Conservation (phyloP, 495 filamentous ascomycete species). For the Barbatosphaeria neglecta region DNA sequence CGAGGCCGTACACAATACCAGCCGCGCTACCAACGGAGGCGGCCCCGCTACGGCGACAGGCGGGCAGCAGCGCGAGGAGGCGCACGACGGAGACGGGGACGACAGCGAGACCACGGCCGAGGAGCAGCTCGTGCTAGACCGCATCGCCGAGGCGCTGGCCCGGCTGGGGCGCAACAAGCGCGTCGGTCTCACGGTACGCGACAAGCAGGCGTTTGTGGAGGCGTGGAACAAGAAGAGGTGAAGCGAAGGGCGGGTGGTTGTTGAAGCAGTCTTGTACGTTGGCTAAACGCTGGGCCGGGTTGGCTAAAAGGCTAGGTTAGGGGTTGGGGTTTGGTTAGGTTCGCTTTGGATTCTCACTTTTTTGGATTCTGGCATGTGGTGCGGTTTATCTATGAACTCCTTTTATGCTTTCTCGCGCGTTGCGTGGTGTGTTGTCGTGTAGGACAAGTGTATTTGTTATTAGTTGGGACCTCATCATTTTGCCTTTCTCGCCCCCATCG, state of each 20-base stretch:
- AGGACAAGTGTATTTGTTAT: too few species aligned
- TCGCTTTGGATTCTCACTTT: too few species aligned
- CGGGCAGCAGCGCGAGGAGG: conserved; percentile 27
- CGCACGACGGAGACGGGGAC: conserved; percentile 20
- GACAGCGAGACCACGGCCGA: conserved; percentile 33
- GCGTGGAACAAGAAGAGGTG: conserved; percentile 32
- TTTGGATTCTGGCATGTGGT: too few species aligned
- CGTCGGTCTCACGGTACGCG: conserved; percentile 67
- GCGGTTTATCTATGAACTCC: too few species aligned
- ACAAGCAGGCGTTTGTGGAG: conserved; percentile 73
- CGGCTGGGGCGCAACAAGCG: conserved; percentile 82
- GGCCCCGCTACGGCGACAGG: conserved; percentile 2
- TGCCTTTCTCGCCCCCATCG: too few species aligned
- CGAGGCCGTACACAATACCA: conserved; percentile 43
- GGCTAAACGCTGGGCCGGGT: too few species aligned
- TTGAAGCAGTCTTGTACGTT: too few species aligned
- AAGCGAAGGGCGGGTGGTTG: neutral
- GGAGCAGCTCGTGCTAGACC: conserved; percentile 56
- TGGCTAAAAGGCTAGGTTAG: too few species aligned
- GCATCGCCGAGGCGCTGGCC: conserved; percentile 76
- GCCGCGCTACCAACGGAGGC: conserved; percentile 14
- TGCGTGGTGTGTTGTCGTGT: too few species aligned
- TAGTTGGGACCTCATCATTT: too few species aligned
- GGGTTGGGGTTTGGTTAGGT: too few species aligned
- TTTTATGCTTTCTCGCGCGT: too few species aligned